Conservation (phyloP, 768 basidiomycete species). For the Leccinum arenicola region DNA sequence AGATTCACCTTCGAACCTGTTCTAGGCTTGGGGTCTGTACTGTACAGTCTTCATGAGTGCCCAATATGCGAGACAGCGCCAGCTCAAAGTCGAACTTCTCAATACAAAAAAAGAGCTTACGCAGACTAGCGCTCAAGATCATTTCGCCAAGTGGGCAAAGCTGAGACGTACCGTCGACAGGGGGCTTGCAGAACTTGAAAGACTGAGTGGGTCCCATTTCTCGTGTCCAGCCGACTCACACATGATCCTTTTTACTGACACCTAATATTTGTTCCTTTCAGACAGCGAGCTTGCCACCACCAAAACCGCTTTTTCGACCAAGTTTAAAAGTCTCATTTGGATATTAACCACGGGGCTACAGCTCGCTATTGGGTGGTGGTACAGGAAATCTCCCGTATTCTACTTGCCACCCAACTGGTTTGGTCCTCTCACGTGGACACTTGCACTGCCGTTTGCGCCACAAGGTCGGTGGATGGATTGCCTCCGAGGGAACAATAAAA, state of each 20-base stretch:
- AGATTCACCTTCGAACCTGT: constrained; percentile 3
- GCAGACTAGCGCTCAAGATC: constrained; percentile 92
- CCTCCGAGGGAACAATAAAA: background rate
- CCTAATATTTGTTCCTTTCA: constrained; percentile 31
- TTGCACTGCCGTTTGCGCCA: constrained; percentile 90
- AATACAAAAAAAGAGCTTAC: constrained; percentile 79
- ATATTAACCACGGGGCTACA: constrained; percentile 84
- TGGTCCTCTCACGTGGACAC: constrained; percentile 83
- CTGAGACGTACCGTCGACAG: constrained; percentile 89
- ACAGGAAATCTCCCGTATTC: constrained; percentile 86
- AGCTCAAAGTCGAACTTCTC: constrained; percentile 79
- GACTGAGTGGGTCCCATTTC: constrained; percentile 66
- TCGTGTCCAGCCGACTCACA: background rate
- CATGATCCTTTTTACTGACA: background rate
- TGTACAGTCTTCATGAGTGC: constrained; percentile 60
- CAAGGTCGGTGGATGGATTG: constrained; percentile 53
- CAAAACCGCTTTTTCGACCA: constrained; percentile 62
- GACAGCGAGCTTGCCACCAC: constrained; percentile 62
- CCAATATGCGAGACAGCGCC: constrained; percentile 54
- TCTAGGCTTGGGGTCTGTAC: constrained; percentile 72
- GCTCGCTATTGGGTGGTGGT: constrained; percentile 87
- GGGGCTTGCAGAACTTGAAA: constrained; percentile 85
- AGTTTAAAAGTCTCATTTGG: constrained; percentile 78
- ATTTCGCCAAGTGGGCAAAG: constrained; percentile 99
- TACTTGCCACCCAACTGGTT: constrained; percentile 91